Conservation (phyloP, 2,329 filamentous ascomycete genomes). For the Ceratocystis ficicola region DNA sequence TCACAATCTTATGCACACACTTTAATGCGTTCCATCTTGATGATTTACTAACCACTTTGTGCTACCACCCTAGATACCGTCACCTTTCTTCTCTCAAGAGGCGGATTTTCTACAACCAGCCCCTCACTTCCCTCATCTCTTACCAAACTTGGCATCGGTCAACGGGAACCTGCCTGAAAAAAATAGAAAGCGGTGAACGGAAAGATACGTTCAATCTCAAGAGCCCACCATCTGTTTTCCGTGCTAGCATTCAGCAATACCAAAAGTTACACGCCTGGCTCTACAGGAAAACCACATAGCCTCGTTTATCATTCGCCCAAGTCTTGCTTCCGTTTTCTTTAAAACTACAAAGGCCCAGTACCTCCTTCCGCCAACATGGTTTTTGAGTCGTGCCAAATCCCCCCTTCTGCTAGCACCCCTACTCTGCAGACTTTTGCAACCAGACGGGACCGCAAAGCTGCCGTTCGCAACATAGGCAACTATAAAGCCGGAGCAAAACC, state of each 20-base stretch:
- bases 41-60: background rate
- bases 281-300: too few relatives aligned
- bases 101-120: background rate
- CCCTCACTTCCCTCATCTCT: background rate
- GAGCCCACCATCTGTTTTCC: background rate
- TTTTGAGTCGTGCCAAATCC: background rate
- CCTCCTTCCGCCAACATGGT: background rate
- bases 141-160: background rate
- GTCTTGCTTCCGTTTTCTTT: background rate
- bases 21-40: background rate
- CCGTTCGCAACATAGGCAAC: constrained; percentile 1
- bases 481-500: background rate
- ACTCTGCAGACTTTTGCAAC: background rate
- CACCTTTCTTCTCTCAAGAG: too few relatives aligned
- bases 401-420: background rate
- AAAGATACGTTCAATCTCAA: background rate
- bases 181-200: constrained; percentile 15
- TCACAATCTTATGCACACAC: too few relatives aligned
- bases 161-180: constrained; percentile 4
- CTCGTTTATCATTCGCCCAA: too few relatives aligned
- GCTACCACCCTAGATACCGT: background rate
- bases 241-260: background rate
- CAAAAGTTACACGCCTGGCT: background rate
- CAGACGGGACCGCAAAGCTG: constrained; percentile 14
- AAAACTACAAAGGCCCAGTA: background rate